Percentiles rank a stretch among this genome's conserved stretches.
These are phyloP conservation scores for Xylaria sp. DNA, from an alignment of 2,329 filamentous ascomycete genomes.

Conservation along the genomic window DNA sequence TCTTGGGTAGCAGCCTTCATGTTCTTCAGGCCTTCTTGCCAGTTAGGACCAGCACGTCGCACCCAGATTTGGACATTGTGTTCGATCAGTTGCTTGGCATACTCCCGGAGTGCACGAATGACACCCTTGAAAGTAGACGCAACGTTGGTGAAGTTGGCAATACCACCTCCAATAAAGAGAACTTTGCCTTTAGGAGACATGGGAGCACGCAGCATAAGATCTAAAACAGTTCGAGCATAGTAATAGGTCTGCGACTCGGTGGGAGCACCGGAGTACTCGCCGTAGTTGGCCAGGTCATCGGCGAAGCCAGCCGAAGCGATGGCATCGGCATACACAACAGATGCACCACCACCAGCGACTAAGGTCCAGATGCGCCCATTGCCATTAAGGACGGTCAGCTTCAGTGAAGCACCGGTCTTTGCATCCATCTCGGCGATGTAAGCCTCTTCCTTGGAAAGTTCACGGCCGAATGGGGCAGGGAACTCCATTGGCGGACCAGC, in stretches of 20 bases:
- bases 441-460: conserved; percentile 98
- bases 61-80: conserved; percentile 99
- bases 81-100: conserved; percentile 84
- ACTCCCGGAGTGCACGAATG: conserved; percentile 93
- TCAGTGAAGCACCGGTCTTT: conserved; percentile 98
- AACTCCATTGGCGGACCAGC: conserved; percentile 98
- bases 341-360: conserved; percentile 98
- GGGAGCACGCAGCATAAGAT: conserved; percentile 95
- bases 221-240: conserved; percentile 96
- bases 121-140: conserved; percentile 99
- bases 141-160: conserved; percentile 99
- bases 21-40: conserved; percentile 99
- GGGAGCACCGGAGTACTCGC: conserved; percentile 98
- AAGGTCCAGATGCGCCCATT: conserved; percentile 96
- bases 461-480: conserved; percentile 97
- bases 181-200: conserved; percentile 91
- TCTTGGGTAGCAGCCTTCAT: conserved; percentile 97
- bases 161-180: conserved; percentile 99
- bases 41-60: conserved; percentile 89
- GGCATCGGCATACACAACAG: conserved; percentile 98
- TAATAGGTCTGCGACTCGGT: conserved; percentile 99
- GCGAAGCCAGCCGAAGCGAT: conserved; percentile 97
- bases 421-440: conserved; percentile 99
- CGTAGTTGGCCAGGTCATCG: conserved; percentile 97
- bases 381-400: conserved; percentile 94